These are phyloP conservation scores for Arxiozyma slooffiae DNA, from an alignment of 1,139 yeast species.

Conservation along the genomic window DNA sequence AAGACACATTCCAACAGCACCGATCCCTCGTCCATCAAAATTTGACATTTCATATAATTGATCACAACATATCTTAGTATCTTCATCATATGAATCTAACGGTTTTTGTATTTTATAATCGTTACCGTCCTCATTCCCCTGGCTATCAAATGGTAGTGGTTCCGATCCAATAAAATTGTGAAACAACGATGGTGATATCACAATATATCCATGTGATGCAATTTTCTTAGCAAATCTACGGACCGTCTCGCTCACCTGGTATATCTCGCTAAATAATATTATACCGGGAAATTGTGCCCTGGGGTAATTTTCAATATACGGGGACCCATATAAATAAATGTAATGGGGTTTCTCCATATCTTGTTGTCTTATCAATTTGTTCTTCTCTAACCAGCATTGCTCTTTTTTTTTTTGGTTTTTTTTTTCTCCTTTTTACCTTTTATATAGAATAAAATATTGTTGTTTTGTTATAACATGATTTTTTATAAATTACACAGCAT, in stretches of 20 bases:
- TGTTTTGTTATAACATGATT: too few relatives aligned
- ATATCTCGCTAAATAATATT: conserved; percentile 67
- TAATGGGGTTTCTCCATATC: conserved; percentile 52
- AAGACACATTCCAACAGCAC: conserved; percentile 81
- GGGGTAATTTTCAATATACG: conserved; percentile 62
- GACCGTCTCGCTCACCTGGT: conserved; percentile 70
- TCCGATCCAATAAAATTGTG: conserved; percentile 62
- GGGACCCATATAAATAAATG: conserved; percentile 59
- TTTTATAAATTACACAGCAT: too few relatives aligned
- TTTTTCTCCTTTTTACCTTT: not conserved
- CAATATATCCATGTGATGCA: conserved; percentile 73
- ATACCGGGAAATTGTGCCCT: conserved; percentile 73
- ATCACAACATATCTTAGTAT: conserved; percentile 54
- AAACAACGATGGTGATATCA: conserved; percentile 68
- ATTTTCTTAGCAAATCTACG: conserved; percentile 66
- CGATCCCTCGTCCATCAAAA: conserved; percentile 57
- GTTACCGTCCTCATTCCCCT: conserved; percentile 73
- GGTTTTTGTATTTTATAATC: conserved; percentile 57
- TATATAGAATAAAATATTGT: not conserved
- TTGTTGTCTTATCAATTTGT: conserved; percentile 54
- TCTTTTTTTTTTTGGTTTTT: not conserved
- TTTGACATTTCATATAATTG: conserved; percentile 48
- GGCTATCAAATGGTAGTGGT: conserved; percentile 58
- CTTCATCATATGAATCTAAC: conserved; percentile 67
- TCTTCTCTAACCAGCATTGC: conserved; percentile 63